Conservation (phyloP, 2,329 filamentous ascomycete species). For the Diaporthe ilicicola region DNA sequence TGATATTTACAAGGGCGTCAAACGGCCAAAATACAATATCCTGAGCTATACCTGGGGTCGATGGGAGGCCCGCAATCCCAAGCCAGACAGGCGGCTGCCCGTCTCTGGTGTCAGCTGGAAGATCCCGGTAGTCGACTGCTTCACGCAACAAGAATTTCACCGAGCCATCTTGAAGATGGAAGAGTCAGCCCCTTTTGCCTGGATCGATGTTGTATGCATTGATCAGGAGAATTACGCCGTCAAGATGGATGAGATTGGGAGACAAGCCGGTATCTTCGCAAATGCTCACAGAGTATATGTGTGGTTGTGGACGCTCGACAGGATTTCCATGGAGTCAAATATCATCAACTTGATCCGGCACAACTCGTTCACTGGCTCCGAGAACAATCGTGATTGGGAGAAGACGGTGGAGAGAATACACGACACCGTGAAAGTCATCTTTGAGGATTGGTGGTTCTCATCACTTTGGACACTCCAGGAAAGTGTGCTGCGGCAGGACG, state of each 20-base stretch:
- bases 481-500: neutral
- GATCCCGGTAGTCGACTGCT: neutral
- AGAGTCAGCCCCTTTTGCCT: neutral
- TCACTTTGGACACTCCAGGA: slow-evolving; percentile 24
- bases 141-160: neutral
- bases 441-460: slow-evolving; percentile 14
- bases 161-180: neutral
- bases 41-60: slow-evolving; percentile 15
- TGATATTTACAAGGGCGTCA: neutral
- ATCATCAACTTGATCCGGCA: neutral
- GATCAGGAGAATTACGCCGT: neutral
- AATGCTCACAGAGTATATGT: neutral
- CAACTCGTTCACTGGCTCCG: too few species aligned
- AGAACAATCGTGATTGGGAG: neutral
- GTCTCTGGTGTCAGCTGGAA: neutral
- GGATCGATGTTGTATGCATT: neutral
- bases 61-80: too few species aligned
- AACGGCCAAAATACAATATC: neutral
- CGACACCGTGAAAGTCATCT: neutral
- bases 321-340: neutral
- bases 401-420: neutral
- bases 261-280: slow-evolving; percentile 3
- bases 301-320: neutral
- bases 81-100: too few species aligned
- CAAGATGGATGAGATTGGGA: slow-evolving; percentile 11